Evolutionary conservation across 257 asterid genomes (phyloP), one percentile per base, ranked within the genome.

Genomic region (Echites panduratus): DNA sequence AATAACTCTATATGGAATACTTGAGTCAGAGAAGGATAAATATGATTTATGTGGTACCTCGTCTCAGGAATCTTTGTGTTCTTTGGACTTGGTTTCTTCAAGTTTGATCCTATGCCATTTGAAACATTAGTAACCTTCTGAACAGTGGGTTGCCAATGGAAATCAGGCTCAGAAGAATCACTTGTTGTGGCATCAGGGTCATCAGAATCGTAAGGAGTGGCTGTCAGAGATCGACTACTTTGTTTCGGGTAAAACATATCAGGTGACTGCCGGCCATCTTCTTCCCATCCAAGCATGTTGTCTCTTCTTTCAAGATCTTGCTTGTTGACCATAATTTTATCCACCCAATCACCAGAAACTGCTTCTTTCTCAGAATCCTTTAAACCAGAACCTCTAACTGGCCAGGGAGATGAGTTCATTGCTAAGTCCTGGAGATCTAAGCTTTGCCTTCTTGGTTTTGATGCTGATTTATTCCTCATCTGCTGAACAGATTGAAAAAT

Each of bases 161-260:
- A 82, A 40, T 93, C 96, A 2, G 76, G 70, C 81, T 93, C 96
- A 14, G 96, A 89, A 64, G 95, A 82, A 73, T 89, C 93, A 52
- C 96, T 88, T n/a, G 89, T 88, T 52, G 84, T 88, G 52, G 80
- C 83, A 70, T 89, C 96, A 64, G 77, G 64, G 52, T 85, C 88
- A 64, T 88, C 90, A 4, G 81, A 76, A 68, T 85, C 90, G 78
- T 82, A 88, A 1, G 54, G 32, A 14, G 67, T 63, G 61, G 53
- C 78, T 40, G 59, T 58, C 63, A 71, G 80, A 59, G 71, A 64
- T 62, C 59, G 71, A 57, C 56, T 47, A 48, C 71, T 79, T 56
- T 69, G 72, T 53, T 79, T 84, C 76, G 73, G 79, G 62, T 73
- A 74, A 67, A 74, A 75, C 70, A 72, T 75, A 74, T 79, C 86